These are phyloP conservation scores for Fistulifera pelliculosa DNA, from an alignment of 108 stramenopile species.

Conservation along the genomic window DNA sequence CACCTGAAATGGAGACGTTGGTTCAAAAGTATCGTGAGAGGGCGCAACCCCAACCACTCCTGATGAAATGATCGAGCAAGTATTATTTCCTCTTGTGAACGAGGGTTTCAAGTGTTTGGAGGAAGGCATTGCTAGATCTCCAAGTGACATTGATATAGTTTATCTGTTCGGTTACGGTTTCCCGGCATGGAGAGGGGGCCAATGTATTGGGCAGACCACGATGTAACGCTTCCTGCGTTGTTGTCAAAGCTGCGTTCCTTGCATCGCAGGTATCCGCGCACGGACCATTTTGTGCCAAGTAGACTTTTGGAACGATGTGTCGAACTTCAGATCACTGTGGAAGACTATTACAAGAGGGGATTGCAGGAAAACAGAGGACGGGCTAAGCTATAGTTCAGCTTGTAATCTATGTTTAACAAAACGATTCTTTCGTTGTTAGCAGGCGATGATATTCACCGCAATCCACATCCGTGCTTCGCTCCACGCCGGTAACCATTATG, in stretches of 20 bases:
- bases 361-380: too few relatives aligned
- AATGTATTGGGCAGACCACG: conserved; percentile 88
- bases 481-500: too few relatives aligned
- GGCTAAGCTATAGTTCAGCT: too few relatives aligned
- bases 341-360: conserved; percentile 40
- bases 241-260: conserved; percentile 41
- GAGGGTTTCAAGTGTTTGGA: conserved; percentile 96
- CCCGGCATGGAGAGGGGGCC: conserved; percentile 89
- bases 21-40: conserved; percentile 31
- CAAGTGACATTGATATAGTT: conserved; percentile 92
- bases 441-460: too few relatives aligned
- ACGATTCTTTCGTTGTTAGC: too few relatives aligned
- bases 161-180: conserved; percentile 94
- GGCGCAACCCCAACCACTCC: conserved; percentile 24
- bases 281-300: conserved; percentile 66
- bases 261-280: conserved; percentile 47
- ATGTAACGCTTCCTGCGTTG: conserved; percentile 55
- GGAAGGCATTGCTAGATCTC: conserved; percentile 84
- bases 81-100: conserved; percentile 89
- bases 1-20: conserved; percentile 66
- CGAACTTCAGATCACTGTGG: conserved; percentile 43
- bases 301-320: conserved; percentile 66
- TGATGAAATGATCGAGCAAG: conserved; percentile 54
- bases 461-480: too few relatives aligned
- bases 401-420: too few relatives aligned